Evolutionary conservation across 1,284 basidiomycete species (phyloP), one percentile per base, ranked within the genome.

Genomic region (Leccinum solheimii): DNA sequence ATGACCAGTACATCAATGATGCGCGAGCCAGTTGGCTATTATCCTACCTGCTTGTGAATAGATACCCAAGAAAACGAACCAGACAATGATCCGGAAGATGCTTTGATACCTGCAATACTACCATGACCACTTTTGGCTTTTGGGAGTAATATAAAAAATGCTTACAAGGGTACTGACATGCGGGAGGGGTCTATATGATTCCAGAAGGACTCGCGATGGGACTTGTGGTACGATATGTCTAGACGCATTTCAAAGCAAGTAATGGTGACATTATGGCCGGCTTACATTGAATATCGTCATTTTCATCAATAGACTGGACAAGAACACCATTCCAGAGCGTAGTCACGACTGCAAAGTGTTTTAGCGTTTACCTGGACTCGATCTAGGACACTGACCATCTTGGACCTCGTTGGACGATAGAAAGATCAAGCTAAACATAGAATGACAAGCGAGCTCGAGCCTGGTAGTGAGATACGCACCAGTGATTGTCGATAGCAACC

Each of bases 391-490:
- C 79, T 65, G 59, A 90, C 91, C 86, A 69, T 91, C 83, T 74
- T 97, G 95, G 8, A 92, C 86, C 77, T 97, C 95, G 58, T 77
- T 87, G 0, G 92, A 96, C 7, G 92, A 93, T 49, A 98, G 77
- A 76, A 98, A 98, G 67, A 94, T 90, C 36, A 83, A 81, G 66
- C 91, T 92, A 56, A 3, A 50, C 11, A 64, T 43, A 51, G 48
- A 54, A 56, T 63, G 34, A 66, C 38, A 54, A 63, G 49, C 23
- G 16, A 43, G 19, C 11, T 55, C 40, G 56, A 60, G 30, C 55
- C 27, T 27, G 58, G 19, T 58, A 52, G 16, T 2, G 43, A 14
- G 21, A 27, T 21, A 67, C 78, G 7, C 68, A 91, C 91, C 91
- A 90, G 67, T 91, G 87, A 58, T 92, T 86, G 55, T 76, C 76